Conservation (phyloP, 768 basidiomycete species). For the Fomitopsis pulvina region DNA sequence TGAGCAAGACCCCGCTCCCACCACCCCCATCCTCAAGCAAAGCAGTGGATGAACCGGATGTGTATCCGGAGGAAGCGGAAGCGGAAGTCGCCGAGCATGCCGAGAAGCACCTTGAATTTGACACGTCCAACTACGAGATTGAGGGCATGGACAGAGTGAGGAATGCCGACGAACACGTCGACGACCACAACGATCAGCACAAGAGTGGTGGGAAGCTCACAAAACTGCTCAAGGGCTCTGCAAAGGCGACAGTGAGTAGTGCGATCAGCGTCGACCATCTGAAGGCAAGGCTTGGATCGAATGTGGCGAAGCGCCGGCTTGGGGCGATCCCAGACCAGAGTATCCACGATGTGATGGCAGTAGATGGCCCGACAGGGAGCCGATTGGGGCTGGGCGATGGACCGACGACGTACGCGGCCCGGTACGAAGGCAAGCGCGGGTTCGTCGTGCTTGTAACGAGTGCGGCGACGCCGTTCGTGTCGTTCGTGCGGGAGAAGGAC, state of each 20-base stretch:
- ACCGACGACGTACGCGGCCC: constrained; percentile 24
- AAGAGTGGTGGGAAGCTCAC: constrained; percentile 14
- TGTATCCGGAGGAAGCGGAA: constrained; percentile 11
- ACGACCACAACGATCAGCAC: constrained; percentile 22
- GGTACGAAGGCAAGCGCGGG: constrained; percentile 25
- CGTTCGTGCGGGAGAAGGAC: constrained; percentile 18
- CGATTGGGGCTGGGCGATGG: constrained; percentile 19
- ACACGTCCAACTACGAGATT: constrained; percentile 30
- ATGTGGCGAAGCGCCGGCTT: constrained; percentile 23
- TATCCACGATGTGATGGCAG: not conserved
- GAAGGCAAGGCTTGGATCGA: constrained; percentile 25
- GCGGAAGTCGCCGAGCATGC: constrained; percentile 6
- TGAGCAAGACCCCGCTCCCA: constrained; percentile 30
- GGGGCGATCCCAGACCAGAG: constrained; percentile 19
- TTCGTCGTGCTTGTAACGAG: constrained; percentile 22
- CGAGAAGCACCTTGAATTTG: constrained; percentile 13
- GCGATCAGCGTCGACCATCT: constrained; percentile 25
- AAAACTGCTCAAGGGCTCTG: constrained; percentile 22
- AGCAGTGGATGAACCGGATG: constrained; percentile 2
- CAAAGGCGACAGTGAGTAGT: constrained; percentile 22
- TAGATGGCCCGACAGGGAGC: constrained; percentile 6
- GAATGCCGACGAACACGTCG: constrained; percentile 41
- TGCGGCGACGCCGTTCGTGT: constrained; percentile 27
- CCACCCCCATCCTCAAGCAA: constrained; percentile 23
- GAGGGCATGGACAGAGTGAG: constrained; percentile 40